These are phyloP conservation scores for Sistotremastrum suecicum DNA, from an alignment of 768 basidiomycete species.

Conservation along the genomic window DNA sequence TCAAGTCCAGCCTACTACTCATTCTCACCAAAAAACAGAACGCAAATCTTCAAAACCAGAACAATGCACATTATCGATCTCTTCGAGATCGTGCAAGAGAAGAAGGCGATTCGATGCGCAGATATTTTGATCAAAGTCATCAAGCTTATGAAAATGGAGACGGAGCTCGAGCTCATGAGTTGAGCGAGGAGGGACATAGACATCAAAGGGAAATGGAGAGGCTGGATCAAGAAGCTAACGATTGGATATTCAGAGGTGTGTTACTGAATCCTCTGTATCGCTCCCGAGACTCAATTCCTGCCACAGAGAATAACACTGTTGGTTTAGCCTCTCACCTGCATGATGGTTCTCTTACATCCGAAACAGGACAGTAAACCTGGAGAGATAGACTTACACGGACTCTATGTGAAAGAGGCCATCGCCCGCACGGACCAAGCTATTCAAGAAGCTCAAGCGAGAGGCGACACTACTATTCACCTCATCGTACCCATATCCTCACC, in stretches of 20 bases:
- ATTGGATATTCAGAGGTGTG: slow-evolving; percentile 77
- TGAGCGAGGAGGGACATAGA: slow-evolving; percentile 67
- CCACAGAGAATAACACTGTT: slow-evolving; percentile 64
- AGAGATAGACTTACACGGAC: slow-evolving; percentile 80
- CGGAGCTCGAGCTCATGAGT: slow-evolving; percentile 66
- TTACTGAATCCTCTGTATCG: slow-evolving; percentile 1
- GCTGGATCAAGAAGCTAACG: slow-evolving; percentile 67
- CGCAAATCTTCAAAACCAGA: slow-evolving; percentile 37
- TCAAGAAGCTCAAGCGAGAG: slow-evolving; percentile 45
- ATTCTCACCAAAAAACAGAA: slow-evolving; percentile 11
- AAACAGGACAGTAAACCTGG: slow-evolving; percentile 49
- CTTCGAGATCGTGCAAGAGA: slow-evolving; percentile 65
- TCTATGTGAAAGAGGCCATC: slow-evolving; percentile 90
- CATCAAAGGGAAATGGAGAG: slow-evolving; percentile 68
- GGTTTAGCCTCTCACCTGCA: not conserved
- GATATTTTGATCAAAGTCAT: slow-evolving; percentile 56
- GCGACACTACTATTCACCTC: slow-evolving; percentile 51
- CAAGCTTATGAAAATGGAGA: slow-evolving; percentile 61
- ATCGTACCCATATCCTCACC: slow-evolving; percentile 62
- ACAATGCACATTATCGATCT: slow-evolving; percentile 50
- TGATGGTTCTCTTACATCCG: not conserved
- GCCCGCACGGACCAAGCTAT: slow-evolving; percentile 58
- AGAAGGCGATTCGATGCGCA: slow-evolving; percentile 70
- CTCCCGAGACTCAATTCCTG: not conserved
- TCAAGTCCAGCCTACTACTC: no score